phyloP scores from a whole-genome alignment of 2,329 filamentous ascomycete species.

The Aspergillus fumigatus region DNA sequence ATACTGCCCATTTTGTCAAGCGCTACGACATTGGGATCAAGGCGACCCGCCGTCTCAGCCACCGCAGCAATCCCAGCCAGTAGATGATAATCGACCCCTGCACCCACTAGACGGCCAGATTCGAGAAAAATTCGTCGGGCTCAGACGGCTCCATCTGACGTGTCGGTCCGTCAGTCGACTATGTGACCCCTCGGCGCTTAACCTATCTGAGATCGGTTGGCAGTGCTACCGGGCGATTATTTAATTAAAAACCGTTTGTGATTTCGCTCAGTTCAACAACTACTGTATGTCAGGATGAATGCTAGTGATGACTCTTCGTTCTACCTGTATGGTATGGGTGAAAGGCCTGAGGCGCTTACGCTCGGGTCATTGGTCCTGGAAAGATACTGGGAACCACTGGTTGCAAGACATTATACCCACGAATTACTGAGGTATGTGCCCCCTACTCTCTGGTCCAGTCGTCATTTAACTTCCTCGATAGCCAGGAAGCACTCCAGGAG shows the following conservation, averaged over 20 bases:
- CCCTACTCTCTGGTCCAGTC: neutral
- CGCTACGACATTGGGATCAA: constrained; percentile 6
- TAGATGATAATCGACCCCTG: neutral
- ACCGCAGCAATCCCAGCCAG: neutral
- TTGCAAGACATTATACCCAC: constrained; percentile 23
- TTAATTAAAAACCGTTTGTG: neutral
- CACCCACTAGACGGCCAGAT: neutral
- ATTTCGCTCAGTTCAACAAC: too few relatives aligned
- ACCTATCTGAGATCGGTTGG: neutral
- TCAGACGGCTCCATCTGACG: neutral
- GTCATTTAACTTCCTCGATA: constrained; percentile 1
- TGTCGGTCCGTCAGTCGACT: neutral
- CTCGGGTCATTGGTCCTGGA: constrained; percentile 23
- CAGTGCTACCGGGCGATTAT: neutral
- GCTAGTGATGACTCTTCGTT: constrained; percentile 20
- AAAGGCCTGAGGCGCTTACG: constrained; percentile 22
- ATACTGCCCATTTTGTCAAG: constrained; percentile 9
- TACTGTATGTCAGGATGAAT: constrained; percentile 2
- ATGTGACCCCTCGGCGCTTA: neutral
- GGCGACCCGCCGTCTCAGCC: neutral
- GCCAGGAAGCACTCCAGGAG: constrained; percentile 13
- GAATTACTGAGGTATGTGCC: constrained; percentile 14
- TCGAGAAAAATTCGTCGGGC: neutral
- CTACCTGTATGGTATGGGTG: constrained; percentile 23
- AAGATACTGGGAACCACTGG: constrained; percentile 23